A percentile compares a stretch with the other conserved stretches of the same genome.
Evolutionary conservation across 1,284 basidiomycete species (phyloP).

Genomic region (Microbotryum intermedium): DNA sequence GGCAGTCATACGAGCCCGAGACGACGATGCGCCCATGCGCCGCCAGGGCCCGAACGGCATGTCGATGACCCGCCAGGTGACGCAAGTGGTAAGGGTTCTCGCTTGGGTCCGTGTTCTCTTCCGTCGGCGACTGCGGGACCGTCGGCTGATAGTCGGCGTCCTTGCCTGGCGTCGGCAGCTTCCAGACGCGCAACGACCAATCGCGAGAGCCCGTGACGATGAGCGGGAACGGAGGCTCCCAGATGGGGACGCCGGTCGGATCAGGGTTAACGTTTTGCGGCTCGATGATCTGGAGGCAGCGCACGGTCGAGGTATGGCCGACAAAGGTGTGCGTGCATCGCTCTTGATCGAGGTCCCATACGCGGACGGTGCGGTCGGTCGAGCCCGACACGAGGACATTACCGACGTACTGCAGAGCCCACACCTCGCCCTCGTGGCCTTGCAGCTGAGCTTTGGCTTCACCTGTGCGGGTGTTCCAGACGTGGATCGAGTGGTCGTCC

Average conservation of each 20-base stretch:
- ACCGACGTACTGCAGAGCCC: conserved; percentile 66
- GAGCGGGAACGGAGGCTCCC: conserved; percentile 50
- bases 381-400: conserved; percentile 85
- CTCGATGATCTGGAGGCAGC: conserved; percentile 80
- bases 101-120: conserved; percentile 9
- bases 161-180: conserved; percentile 63
- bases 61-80: conserved; percentile 75
- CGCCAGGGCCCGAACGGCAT: conserved; percentile 84
- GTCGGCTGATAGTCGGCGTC: conserved; percentile 49
- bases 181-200: conserved; percentile 82
- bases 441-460: conserved; percentile 61
- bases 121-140: conserved; percentile 21
- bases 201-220: conserved; percentile 92
- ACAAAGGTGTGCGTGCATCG: conserved; percentile 81
- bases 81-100: conserved; percentile 78
- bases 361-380: conserved; percentile 85
- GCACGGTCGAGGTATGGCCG: conserved; percentile 87
- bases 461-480: conserved; percentile 75
- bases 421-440: conserved; percentile 90
- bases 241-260: conserved; percentile 41
- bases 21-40: conserved; percentile 78
- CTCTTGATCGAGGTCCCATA: conserved; percentile 77
- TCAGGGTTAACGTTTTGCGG: conserved; percentile 53
- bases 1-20: conserved; percentile 91
- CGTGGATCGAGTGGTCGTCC: conserved; percentile 84